These are phyloP conservation scores for Yarrowia sp. DNA, from an alignment of 805 yeast species.

Conservation along the genomic window DNA sequence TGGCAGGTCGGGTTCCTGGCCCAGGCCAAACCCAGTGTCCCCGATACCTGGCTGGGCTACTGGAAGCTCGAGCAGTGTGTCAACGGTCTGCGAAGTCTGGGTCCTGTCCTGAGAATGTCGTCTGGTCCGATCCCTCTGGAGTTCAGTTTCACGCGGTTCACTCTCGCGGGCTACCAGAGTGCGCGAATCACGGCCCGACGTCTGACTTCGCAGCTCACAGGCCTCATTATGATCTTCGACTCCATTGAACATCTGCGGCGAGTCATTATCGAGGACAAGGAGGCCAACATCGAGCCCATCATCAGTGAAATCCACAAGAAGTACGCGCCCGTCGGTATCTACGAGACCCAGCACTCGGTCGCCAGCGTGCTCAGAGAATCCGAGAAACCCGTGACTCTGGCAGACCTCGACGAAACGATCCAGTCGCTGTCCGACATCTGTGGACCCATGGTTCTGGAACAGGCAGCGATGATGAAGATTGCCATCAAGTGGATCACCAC, in stretches of 20 bases:
- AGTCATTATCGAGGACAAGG: conserved; percentile 19
- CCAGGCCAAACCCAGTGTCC: not conserved
- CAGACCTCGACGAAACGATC: conserved; percentile 12
- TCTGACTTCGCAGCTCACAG: conserved; percentile 12
- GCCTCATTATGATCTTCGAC: conserved; percentile 20
- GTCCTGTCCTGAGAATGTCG: conserved; percentile 42
- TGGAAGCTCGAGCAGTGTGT: conserved; percentile 21
- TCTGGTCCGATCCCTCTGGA: conserved; percentile 43
- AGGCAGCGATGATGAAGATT: conserved; percentile 1
- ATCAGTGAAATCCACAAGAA: conserved; percentile 14
- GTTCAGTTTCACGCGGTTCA: conserved; percentile 16
- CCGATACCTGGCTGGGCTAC: conserved; percentile 10
- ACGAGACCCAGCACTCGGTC: conserved; percentile 16
- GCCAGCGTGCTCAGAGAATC: conserved; percentile 7
- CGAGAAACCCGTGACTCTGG: conserved; percentile 10
- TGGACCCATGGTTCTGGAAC: conserved; percentile 20
- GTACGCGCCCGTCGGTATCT: conserved; percentile 24
- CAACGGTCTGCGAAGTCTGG: conserved; percentile 12
- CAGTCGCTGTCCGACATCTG: not conserved
- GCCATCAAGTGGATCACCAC: conserved; percentile 9
- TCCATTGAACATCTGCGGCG: conserved; percentile 14
- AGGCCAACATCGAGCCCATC: not conserved
- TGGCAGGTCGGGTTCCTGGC: conserved; percentile 8
- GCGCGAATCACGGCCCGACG: conserved; percentile 1
- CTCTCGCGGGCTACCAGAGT: not conserved